A percentile compares a stretch with the other conserved stretches of the same genome.
phyloP scores from a whole-genome alignment of 2,329 filamentous ascomycete species.

The Macroventuria anomochaeta region DNA sequence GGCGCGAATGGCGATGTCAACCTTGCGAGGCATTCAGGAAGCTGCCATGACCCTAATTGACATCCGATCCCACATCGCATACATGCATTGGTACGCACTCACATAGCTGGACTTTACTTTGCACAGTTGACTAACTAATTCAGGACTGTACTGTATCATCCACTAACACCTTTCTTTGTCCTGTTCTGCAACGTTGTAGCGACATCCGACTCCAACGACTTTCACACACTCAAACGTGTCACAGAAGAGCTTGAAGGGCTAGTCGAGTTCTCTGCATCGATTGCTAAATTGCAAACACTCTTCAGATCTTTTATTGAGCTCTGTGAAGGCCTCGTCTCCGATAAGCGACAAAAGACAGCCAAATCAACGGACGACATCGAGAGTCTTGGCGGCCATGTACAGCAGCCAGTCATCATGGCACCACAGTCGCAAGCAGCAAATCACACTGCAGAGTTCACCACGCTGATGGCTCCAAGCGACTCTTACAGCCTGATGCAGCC shows the following conservation, averaged over 20 bases:
- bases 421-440: too few relatives aligned
- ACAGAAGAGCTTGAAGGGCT: slow-evolving; percentile 24
- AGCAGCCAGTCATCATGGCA: too few relatives aligned
- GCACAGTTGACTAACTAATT: not conserved
- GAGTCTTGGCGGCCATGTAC: too few relatives aligned
- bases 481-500: too few relatives aligned
- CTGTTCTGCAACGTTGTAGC: slow-evolving; percentile 32
- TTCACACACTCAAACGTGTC: slow-evolving; percentile 21
- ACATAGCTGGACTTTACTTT: too few relatives aligned
- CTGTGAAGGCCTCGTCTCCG: too few relatives aligned
- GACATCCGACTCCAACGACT: slow-evolving; percentile 23
- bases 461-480: too few relatives aligned
- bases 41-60: slow-evolving; percentile 13
- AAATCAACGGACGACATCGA: too few relatives aligned
- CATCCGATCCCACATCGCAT: slow-evolving; percentile 22
- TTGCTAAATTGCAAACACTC: too few relatives aligned
- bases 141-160: slow-evolving; percentile 33
- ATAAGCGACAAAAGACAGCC: too few relatives aligned
- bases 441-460: too few relatives aligned
- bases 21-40: slow-evolving; percentile 23
- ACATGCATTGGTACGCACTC: slow-evolving; percentile 27
- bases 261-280: slow-evolving; percentile 10
- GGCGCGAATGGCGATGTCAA: slow-evolving; percentile 27
- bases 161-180: slow-evolving; percentile 30
- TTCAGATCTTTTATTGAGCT: too few relatives aligned